These are phyloP conservation scores for Collybia nuda DNA, from an alignment of 768 basidiomycete genomes.

Conservation along the genomic window DNA sequence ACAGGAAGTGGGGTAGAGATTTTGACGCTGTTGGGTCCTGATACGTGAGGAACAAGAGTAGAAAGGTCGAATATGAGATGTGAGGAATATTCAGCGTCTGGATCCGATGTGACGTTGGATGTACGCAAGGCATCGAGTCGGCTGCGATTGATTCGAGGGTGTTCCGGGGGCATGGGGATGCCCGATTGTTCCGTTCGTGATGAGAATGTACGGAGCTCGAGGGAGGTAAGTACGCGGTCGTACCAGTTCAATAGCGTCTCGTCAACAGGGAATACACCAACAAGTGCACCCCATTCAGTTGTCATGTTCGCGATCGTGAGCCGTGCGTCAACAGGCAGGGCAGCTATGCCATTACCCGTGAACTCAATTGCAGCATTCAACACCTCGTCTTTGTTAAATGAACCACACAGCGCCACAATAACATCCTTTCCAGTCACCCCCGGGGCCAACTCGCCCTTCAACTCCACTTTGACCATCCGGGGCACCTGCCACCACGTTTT, in stretches of 20 bases:
- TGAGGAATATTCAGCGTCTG: constrained; percentile 77
- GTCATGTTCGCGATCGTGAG: constrained; percentile 99
- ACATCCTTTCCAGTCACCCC: constrained; percentile 99
- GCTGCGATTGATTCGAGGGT: constrained; percentile 80
- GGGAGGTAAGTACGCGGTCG: constrained; percentile 64
- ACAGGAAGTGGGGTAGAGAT: constrained; percentile 88
- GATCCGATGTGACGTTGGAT: constrained; percentile 63
- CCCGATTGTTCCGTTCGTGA: constrained; percentile 40
- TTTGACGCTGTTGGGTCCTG: constrained; percentile 98
- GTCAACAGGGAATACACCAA: constrained; percentile 94
- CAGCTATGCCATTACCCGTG: constrained; percentile 80
- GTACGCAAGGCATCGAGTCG: constrained; percentile 68
- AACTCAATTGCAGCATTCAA: constrained; percentile 97
- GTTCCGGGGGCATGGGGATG: constrained; percentile 72
- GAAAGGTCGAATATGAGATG: constrained; percentile 92
- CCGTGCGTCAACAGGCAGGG: constrained; percentile 85
- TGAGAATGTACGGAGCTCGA: constrained; percentile 77
- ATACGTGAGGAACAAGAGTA: constrained; percentile 92
- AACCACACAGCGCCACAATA: constrained; percentile 94
- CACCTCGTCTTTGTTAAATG: constrained; percentile 95
- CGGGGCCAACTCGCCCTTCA: constrained; percentile 75
- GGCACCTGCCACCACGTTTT: constrained; percentile 99
- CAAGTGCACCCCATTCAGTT: constrained; percentile 98
- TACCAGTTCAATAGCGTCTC: constrained; percentile 85
- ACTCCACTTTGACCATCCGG: constrained; percentile 91